A percentile compares a stretch with the other conserved stretches of the same genome.
Evolutionary conservation across 345 rosid genomes (phyloP).

Genomic region (Passiflora organensis): DNA sequence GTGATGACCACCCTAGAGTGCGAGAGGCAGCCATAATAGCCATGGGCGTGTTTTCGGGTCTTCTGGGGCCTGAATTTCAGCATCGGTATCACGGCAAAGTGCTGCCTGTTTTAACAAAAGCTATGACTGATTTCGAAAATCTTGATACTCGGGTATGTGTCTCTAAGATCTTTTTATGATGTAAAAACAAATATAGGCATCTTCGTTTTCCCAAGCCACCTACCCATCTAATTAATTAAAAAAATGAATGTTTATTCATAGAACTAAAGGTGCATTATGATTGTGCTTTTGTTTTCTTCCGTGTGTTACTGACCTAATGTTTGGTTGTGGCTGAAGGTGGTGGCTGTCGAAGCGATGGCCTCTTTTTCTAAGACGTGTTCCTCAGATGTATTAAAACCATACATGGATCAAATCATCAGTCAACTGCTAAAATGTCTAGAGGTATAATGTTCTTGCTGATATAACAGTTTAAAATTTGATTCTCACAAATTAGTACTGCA

Average conservation of each 20-base stretch:
- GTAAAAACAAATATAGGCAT: no score
- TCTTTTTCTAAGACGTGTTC: conserved; percentile 5
- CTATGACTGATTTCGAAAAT: conserved; percentile 4
- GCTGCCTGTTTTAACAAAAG: conserved; percentile 4
- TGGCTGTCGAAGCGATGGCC: neutral
- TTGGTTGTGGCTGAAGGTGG: neutral
- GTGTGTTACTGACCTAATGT: no score
- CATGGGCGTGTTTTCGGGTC: neutral
- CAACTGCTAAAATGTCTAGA: conserved; percentile 6
- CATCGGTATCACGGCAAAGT: neutral
- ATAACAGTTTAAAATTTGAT: no score
- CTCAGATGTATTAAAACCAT: conserved; percentile 3
- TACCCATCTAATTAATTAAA: no score
- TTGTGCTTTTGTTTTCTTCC: no score
- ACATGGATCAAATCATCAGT: conserved; percentile 5
- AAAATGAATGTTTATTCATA: no score
- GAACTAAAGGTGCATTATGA: no score
- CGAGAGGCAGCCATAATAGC: neutral
- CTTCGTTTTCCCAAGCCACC: no score
- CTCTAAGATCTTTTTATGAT: no score
- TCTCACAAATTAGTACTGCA: no score
- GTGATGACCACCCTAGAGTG: conserved; percentile 2
- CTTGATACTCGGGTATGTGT: conserved; percentile 3
- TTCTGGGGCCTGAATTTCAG: conserved; percentile 9
- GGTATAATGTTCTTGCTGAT: neutral